Evolutionary conservation across 2,329 filamentous ascomycete genomes (phyloP).

Genomic region (Cladophialophora exuberans): DNA sequence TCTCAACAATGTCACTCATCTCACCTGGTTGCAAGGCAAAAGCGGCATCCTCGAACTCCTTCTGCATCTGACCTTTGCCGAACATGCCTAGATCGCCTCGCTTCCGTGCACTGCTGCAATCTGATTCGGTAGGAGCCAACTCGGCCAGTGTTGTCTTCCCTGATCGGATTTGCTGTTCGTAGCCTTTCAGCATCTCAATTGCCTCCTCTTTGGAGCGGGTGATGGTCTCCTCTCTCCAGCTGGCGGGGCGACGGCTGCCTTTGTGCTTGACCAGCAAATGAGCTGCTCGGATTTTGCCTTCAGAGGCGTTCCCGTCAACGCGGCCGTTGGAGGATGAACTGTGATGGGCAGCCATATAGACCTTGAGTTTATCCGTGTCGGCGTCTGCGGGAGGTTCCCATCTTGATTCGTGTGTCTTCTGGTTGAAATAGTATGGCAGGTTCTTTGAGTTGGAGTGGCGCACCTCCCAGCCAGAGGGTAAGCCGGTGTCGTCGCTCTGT

Average conservation of each 20-base stretch:
- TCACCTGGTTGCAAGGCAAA: slow-evolving; percentile 87
- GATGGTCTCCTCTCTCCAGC: slow-evolving; percentile 90
- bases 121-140: slow-evolving; percentile 84
- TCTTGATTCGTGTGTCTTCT: slow-evolving; percentile 79
- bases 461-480: slow-evolving; percentile 89
- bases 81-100: slow-evolving; percentile 94
- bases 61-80: slow-evolving; percentile 94
- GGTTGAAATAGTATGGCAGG: slow-evolving; percentile 98
- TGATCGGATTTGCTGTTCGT: slow-evolving; percentile 75
- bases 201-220: slow-evolving; percentile 88
- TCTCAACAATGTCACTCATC: slow-evolving; percentile 85
- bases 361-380: slow-evolving; percentile 88
- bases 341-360: slow-evolving; percentile 90
- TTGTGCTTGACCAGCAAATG: slow-evolving; percentile 94
- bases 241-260: slow-evolving; percentile 83
- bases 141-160: slow-evolving; percentile 74
- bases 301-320: slow-evolving; percentile 46
- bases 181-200: slow-evolving; percentile 70
- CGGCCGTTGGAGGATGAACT: slow-evolving; percentile 55
- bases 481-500: slow-evolving; percentile 65
- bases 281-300: slow-evolving; percentile 88
- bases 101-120: slow-evolving; percentile 95
- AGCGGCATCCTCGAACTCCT: slow-evolving; percentile 95
- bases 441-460: slow-evolving; percentile 98
- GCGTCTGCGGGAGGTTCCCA: slow-evolving; percentile 92